phyloP scores from a whole-genome alignment of 768 basidiomycete species.

The Lactarius evosmus region DNA sequence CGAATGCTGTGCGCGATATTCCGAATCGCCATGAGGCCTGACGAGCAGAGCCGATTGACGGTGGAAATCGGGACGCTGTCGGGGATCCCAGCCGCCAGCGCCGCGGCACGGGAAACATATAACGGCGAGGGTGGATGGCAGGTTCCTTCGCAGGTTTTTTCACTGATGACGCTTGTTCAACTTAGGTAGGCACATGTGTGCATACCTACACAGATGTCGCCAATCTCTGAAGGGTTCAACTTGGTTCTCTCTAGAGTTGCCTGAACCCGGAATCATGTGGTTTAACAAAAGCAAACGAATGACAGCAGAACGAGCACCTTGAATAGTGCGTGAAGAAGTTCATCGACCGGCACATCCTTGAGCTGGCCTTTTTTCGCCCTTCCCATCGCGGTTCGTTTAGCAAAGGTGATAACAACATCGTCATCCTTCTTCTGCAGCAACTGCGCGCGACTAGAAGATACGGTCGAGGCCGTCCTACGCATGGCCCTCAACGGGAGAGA shows the following conservation, averaged over 20 bases:
- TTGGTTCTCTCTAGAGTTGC: conserved; percentile 62
- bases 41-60: conserved; percentile 91
- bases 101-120: conserved; percentile 82
- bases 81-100: conserved; percentile 86
- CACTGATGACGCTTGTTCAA: background rate
- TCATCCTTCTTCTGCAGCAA: conserved; percentile 69
- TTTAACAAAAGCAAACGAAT: background rate
- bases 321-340: conserved; percentile 78
- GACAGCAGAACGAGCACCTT: conserved; percentile 46
- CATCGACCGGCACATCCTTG: conserved; percentile 85
- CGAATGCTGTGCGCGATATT: conserved; percentile 85
- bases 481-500: conserved; percentile 2
- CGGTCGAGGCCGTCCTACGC: conserved; percentile 29
- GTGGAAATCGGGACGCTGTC: conserved; percentile 82
- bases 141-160: conserved; percentile 48
- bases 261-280: conserved; percentile 38
- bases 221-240: conserved; percentile 67
- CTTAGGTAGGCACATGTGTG: background rate
- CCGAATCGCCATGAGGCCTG: conserved; percentile 91
- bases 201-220: conserved; percentile 82
- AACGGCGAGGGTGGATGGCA: conserved; percentile 81
- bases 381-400: conserved; percentile 86
- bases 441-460: conserved; percentile 43
- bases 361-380: conserved; percentile 88
- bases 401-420: conserved; percentile 89